Base-by-base conservation (phyloP, 2,329 filamentous ascomycete genomes). In the Ophiostoma sp. region DNA sequence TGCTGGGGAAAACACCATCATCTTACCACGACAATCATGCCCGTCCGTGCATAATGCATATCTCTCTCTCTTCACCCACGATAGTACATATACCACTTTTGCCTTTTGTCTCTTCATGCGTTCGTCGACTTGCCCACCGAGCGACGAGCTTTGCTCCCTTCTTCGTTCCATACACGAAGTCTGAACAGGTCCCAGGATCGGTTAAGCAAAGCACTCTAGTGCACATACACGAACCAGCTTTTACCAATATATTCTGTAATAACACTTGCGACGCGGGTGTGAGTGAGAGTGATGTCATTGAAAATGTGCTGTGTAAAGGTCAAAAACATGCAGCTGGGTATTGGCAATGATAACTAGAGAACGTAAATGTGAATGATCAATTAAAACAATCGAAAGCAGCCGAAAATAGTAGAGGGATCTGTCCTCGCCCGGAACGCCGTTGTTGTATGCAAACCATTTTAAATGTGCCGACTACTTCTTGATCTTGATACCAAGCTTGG, bases 401-500 rank as follows among this genome's bases (percentile, higher is more conserved):
- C 5, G 16, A 12, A 63, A 4, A 12, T 40, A 40, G 16, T 40
- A 3, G 7, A 63, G 7, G 6, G 16, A 14, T 38, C 11, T 11
- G 27, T 60, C 18, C 12, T 8, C 58, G 14, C 9, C 18, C 4
- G 14, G 18, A 58, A 58, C 18, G 52, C 12, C 45, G 12, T 18
- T 52, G n/a, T 5, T 18, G 5, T 18, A 18, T 6, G 2, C 4
- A 8, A 40, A n/a, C 40, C 36, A 5, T 40, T 27, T 27, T 27
- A 27, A 27, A 27, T 27, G 27, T 27, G 27, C 27, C 27, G 88
- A 74, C 0, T 84, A 81, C 16, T 84, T 81, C 79, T 93, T 94
- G 83, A 92, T 95, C 82, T 97, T 97, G 74, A 97, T 93, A 0
- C 93, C 93, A 65, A 97, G 78, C 36, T 88, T 81, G 14, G 89